These are phyloP conservation scores for Linnemannia hyalina DNA, from an alignment of 192 early-diverging fungal genomes.

Conservation along the genomic window DNA sequence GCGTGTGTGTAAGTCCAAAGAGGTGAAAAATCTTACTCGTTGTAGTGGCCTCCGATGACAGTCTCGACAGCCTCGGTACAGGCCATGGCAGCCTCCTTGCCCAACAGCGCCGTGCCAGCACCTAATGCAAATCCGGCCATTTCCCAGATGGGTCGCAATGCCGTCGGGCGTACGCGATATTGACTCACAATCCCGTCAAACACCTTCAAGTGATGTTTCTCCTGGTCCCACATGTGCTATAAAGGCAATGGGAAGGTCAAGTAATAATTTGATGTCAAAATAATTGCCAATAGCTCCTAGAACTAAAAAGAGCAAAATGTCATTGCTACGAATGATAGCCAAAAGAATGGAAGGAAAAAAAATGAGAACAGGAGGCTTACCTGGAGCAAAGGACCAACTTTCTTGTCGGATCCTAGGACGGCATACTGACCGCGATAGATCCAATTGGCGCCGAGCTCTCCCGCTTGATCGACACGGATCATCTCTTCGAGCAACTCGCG, in stretches of 20 bases:
- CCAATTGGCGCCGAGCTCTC: conserved; percentile 94
- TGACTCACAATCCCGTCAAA: conserved; percentile 84
- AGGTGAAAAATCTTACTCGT: conserved; percentile 72
- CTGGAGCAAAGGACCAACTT: conserved; percentile 77
- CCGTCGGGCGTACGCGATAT: conserved; percentile 87
- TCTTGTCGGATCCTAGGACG: conserved; percentile 77
- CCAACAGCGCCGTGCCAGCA: conserved; percentile 87
- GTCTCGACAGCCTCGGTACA: conserved; percentile 99
- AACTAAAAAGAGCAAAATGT: no score
- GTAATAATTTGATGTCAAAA: conserved; percentile 10
- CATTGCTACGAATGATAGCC: not conserved
- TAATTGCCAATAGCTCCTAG: not conserved
- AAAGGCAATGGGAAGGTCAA: not conserved
- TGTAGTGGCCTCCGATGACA: conserved; percentile 95
- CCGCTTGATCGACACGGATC: conserved; percentile 97
- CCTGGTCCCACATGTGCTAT: conserved; percentile 97
- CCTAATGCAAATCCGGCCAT: conserved; percentile 89
- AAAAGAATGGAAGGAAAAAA: not conserved
- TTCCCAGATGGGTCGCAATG: conserved; percentile 90
- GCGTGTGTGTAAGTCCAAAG: not conserved
- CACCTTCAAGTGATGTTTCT: conserved; percentile 83
- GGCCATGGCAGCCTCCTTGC: conserved; percentile 98
- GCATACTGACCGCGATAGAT: conserved; percentile 97
- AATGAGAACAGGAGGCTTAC: conserved; percentile 27
- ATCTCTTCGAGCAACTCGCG: conserved; percentile 75